Evolutionary conservation across 2,329 filamentous ascomycete genomes (phyloP), one percentile per base, ranked within the genome.

Genomic region (Macrophomina phaseolina): DNA sequence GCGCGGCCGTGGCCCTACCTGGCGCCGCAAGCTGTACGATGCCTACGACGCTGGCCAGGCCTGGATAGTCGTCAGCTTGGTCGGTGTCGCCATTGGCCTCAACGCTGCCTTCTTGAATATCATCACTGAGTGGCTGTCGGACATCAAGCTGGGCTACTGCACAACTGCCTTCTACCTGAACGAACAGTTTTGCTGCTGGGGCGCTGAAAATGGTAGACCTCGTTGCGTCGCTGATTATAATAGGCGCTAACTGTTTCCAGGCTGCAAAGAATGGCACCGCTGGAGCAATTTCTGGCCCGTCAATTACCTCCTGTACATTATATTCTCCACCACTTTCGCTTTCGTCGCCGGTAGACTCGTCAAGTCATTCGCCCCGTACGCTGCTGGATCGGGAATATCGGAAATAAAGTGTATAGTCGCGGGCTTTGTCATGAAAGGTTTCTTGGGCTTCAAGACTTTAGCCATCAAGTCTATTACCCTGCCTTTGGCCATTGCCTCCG

Each of bases 371-470:
- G 94, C 95, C 4, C 95, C 95, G 0, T 99, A 99, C 77, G 95
- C 95, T 11, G 95, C 95, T 40, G 95, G 95, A 16, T 97, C 93
- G 12, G 95, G 95, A 48, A 99, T 99, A 67, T 97, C 93, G 12
- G 95, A 99, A 81, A 99, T 99, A 85, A 99, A 99, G 80, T 97
- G 93, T 80, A 98, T 99, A 76, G 97, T 99, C 75, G 95, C 94
- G 4, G 95, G 95, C 3, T 99, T 99, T 77, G 92, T 98, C 60
- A 99, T 99, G 95, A 97, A 98, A 80, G 95, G 94, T 0, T 99
- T 99, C 75, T 85, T 99, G 16, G 93, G 94, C 23, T 90, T 90
- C 73, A 93, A 93, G 87, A 98, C 95, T 5, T 83, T 99, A 38
- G 79, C 95, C 68, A 98, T 99, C 81, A 99, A 99, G 81, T 97